phyloP scores from a whole-genome alignment of 495 filamentous ascomycete species.

The Hyaloscypha bicolor region DNA sequence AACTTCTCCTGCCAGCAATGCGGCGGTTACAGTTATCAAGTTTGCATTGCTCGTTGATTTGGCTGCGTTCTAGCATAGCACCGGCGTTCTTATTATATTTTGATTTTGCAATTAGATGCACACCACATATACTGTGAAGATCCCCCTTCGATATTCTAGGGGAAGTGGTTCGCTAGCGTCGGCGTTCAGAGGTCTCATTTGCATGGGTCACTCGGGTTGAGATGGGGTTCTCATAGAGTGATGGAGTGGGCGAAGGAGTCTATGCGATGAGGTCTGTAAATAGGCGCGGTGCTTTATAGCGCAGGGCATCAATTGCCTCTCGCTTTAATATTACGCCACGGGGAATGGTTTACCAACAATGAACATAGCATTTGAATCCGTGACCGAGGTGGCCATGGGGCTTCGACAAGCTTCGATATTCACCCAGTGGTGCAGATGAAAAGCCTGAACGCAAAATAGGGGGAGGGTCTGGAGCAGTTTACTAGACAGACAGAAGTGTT shows the following conservation, averaged over 20 bases:
- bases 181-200: slow-evolving; percentile 2
- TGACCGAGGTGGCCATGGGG: no score
- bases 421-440: background rate
- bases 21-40: background rate
- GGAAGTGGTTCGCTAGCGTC: background rate
- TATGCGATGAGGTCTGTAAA: background rate
- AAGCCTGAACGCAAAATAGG: background rate
- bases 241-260: background rate
- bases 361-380: background rate
- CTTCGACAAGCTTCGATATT: background rate
- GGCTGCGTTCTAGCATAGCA: slow-evolving; percentile 4
- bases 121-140: background rate
- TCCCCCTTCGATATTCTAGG: background rate
- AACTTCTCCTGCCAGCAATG: background rate
- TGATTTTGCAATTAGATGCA: background rate
- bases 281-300: background rate
- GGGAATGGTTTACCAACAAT: background rate
- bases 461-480: background rate
- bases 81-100: background rate
- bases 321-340: background rate
- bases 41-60: background rate
- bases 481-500: no score
- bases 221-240: slow-evolving; percentile 5
- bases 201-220: background rate
- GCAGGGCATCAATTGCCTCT: background rate